Base-by-base conservation (phyloP, 2,329 filamentous ascomycete genomes). In the Dryadomyces sulphureus region DNA sequence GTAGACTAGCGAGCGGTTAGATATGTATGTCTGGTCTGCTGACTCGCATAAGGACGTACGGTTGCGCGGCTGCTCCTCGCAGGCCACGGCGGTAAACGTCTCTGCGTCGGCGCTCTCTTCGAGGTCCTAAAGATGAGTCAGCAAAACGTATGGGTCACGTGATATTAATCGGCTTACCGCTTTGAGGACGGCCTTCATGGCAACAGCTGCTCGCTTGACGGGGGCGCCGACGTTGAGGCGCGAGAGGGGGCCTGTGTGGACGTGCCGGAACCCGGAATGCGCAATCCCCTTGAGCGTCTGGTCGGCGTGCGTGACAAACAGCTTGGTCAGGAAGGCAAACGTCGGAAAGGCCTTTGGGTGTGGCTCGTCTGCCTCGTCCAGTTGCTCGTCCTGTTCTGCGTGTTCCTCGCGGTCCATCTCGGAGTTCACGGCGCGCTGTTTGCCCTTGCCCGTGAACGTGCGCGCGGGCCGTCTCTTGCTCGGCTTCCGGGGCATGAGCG, bases 211-310 rank as follows among this genome's bases (percentile, higher is more conserved):
- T 48, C 57, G 73, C 56, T 54, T 73, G 54, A 64, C 66, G 52
- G 56, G 73, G 50, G 56, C 55, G 0, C 63, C 64, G 9, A 73
- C 49, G 2, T 64, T 61, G 5, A 79, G 54, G 43, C 61, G 65
- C 4, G 69, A 64, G 4, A 72, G 63, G 27, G 70, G 69, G 4
- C 80, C 80, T 54, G 86, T 80, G 5, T 79, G 65, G 11, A 88
- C 80, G 47, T 77, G 81, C 46, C 79, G 67, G 55, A 76, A 70
- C 62, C 87, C 74, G 7, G 80, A 75, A 60, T 81, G 75, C 50
- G 85, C 78, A 57, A 88, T 78, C 48, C 79, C 69, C 45, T 73
- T 62, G 54, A 87, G 84, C 2, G 86, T 69, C 7, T 61, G 62
- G n/a, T 68, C 69, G 9, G 79, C 75, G 55, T 79, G 77, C 3